Evolutionary conservation across 352 stramenopile genomes (phyloP).

Genomic region (Elongisporangium senticosum): DNA sequence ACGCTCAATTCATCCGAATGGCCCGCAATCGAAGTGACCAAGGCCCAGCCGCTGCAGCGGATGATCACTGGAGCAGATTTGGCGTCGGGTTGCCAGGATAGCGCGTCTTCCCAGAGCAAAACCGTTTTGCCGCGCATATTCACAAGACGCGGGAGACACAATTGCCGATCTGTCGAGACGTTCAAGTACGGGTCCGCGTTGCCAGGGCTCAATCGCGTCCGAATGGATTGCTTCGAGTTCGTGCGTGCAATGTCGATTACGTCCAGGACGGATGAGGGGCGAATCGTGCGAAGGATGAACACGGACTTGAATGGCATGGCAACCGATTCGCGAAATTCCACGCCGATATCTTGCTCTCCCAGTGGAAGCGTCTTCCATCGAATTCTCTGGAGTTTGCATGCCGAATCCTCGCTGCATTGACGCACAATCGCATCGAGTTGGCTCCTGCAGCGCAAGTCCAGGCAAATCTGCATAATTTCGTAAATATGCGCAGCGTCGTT

Average conservation of each 20-base stretch:
- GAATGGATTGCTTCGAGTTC: not conserved
- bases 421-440: not conserved
- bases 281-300: not conserved
- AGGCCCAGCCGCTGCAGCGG: not conserved
- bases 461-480: not conserved
- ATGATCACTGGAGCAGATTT: not conserved
- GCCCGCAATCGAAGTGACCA: not conserved
- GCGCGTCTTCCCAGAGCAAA: not conserved
- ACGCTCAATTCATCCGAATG: not conserved
- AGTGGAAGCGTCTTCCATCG: not conserved
- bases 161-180: not conserved
- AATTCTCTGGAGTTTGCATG: not conserved
- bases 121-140: not conserved
- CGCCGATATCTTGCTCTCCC: not conserved
- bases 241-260: not conserved
- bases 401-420: not conserved
- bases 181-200: not conserved
- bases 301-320: not conserved
- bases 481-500: not conserved
- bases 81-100: not conserved
- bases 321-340: not conserved
- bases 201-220: not conserved
- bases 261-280: not conserved
- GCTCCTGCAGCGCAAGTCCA: not conserved
- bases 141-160: not conserved